Percentiles rank a stretch among this genome's conserved stretches.
Conservation (phyloP, 106 monocot species). For the Vanilla planifolia region DNA sequence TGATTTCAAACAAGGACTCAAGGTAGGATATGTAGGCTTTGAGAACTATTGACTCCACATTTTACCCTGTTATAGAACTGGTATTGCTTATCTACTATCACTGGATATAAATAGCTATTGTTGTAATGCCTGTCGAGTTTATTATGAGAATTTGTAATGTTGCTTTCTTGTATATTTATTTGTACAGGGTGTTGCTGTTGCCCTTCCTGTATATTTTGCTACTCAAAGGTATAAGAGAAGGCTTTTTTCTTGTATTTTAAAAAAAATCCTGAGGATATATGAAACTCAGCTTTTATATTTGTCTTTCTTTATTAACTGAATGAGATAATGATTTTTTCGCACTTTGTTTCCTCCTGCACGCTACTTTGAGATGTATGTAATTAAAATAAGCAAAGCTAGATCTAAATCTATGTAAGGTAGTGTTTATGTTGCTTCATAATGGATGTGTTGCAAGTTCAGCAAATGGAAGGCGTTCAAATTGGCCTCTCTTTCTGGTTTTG, state of each 20-base stretch:
- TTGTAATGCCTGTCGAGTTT: too few species aligned
- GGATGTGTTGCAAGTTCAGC: slow-evolving; percentile 23
- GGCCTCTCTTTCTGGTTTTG: slow-evolving; percentile 91
- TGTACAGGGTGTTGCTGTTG: slow-evolving; percentile 97
- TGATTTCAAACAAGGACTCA: too few species aligned
- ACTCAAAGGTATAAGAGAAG: slow-evolving; percentile 94
- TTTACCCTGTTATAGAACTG: too few species aligned
- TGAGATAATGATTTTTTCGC: neutral
- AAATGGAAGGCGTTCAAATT: slow-evolving; percentile 97
- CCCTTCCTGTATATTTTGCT: slow-evolving; percentile 98
- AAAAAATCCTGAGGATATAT: too few species aligned
- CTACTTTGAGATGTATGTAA: neutral
- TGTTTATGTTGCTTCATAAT: neutral
- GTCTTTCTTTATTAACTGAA: neutral
- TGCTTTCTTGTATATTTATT: slow-evolving; percentile 11
- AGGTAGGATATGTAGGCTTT: too few species aligned
- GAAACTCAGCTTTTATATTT: neutral
- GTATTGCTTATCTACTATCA: too few species aligned
- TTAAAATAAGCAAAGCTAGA: neutral
- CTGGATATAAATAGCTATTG: too few species aligned
- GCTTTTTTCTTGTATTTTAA: neutral
- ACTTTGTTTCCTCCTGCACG: neutral
- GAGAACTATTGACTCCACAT: too few species aligned
- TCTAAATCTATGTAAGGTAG: neutral
- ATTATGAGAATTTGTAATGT: too few species aligned